These are phyloP conservation scores for Stylonectria norvegica DNA, from an alignment of 2,329 filamentous ascomycete species.

Conservation along the genomic window DNA sequence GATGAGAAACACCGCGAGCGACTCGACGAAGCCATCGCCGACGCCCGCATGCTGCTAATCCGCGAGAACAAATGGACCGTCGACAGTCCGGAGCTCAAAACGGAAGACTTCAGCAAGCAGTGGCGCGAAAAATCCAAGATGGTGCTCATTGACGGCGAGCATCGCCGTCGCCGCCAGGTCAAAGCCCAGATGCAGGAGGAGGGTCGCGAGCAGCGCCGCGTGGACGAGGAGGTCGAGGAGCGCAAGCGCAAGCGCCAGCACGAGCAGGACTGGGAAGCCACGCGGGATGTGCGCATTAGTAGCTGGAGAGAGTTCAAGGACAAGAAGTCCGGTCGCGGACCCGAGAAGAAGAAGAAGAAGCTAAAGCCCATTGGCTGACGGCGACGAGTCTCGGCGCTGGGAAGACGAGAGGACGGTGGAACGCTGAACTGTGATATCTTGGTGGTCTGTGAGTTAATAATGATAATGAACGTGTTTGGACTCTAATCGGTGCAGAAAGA, in stretches of 20 bases:
- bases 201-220: slow-evolving; percentile 79
- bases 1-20: slow-evolving; percentile 87
- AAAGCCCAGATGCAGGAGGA: slow-evolving; percentile 97
- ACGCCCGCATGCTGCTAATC: slow-evolving; percentile 91
- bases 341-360: slow-evolving; percentile 66
- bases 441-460: slow-evolving; percentile 32
- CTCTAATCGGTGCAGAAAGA: slow-evolving; percentile 33
- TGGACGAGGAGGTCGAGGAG: slow-evolving; percentile 78
- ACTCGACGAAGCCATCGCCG: slow-evolving; percentile 92
- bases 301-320: slow-evolving; percentile 94
- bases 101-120: slow-evolving; percentile 73
- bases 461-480: slow-evolving; percentile 26
- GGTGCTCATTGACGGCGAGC: slow-evolving; percentile 91
- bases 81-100: slow-evolving; percentile 82
- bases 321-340: slow-evolving; percentile 51
- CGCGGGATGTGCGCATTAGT: slow-evolving; percentile 82
- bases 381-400: not conserved
- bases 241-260: slow-evolving; percentile 85
- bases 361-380: slow-evolving; percentile 58
- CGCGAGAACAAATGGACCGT: slow-evolving; percentile 91
- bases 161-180: slow-evolving; percentile 75
- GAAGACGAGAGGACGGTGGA: slow-evolving; percentile 8
- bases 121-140: slow-evolving; percentile 89
- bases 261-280: slow-evolving; percentile 93
- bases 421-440: slow-evolving; percentile 13